Base-by-base conservation (phyloP, 345 rosid species). In the Camelina sativa region DNA sequence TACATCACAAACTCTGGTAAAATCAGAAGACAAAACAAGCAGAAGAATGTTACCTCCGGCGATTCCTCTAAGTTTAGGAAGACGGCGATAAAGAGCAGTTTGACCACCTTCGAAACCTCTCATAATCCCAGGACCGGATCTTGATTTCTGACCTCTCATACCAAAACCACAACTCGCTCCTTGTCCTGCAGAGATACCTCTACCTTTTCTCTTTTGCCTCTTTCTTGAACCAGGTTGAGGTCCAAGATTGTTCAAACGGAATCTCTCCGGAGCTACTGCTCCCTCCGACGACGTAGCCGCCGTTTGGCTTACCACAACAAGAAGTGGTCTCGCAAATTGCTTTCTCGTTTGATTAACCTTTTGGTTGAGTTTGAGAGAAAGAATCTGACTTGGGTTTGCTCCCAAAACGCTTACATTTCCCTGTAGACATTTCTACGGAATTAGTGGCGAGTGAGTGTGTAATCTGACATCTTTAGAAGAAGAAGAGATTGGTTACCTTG, bases 101-200 rank as follows among this genome's bases (percentile, higher is more conserved):
- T 91, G 97, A 0, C 97, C 97, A n/a, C 99, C 97, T 79, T 95
- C 97, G 30, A 95, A 95, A 0, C 97, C 99, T 81, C 79, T 87
- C 76, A 83, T 83, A 44, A 90, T 86, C 15, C 99, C 99, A 11
- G 92, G 97, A 69, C 97, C 99, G 0, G 97, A 88, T 63, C 97
- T 81, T 11, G 99, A 95, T 64, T 94, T 94, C 86, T 94, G 97
- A n/a, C 98, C 98, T 80, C 96, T 86, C 98, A 91, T 91, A 8
- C 97, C 98, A 61, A 90, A 90, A 66, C 97, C 98, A 64, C 97
- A 91, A 71, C 97, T 94, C 11, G 84, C 85, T 2, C 98, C 97
- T 76, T 94, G 97, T 3, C 97, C 97, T 10, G 98, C 96, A 0
- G 97, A 75, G 17, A 85, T 84, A 52, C 97, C 97, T 83, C 97